Base-by-base conservation (phyloP, 1,284 basidiomycete species). In the Moesziomyces antarcticus region DNA sequence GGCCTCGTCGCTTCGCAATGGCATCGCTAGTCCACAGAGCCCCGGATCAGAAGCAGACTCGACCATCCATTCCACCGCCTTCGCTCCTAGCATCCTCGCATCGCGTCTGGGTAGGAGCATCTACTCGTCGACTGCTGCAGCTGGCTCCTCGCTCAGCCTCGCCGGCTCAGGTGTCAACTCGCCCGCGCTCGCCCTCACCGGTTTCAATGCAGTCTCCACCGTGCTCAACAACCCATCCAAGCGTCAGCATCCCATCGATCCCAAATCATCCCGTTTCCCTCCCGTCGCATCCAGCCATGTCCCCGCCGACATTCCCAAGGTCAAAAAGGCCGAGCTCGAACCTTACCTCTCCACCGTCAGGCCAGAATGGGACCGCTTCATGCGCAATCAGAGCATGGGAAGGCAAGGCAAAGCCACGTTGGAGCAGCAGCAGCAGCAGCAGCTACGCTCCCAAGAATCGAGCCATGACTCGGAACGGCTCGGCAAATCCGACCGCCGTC, bases 161-260 rank as follows among this genome's bases (percentile, higher is more conserved):
- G 43, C 66, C 3, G 71, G 55, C 30, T 66, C 66, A 6, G 71
- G 71, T 25, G 61, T 56, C 58, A 66, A 61, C 35, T 69, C 71
- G 5, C 71, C 71, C 18, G 43, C 47, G 4, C 25, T 73, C 40
- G 43, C 71, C 18, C 48, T 75, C 37, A 63, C 73, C 9, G 78
- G 77, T 48, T 75, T 80, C 71, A 74, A 81, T 30, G 78, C 78
- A 5, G 63, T 81, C 22, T 81, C 80, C 9, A 79, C 81, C 14
- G 77, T 82, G 40, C 62, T 84, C 42, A 84, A 84, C 71, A 79
- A 83, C 25, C 82, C 82, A 6, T 73, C 73, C 25, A 76, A 73
- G 51, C 64, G 71, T 7, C 70, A 71, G 44, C 71, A 73, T 53
- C 80, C 81, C 25, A 84, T 84, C 61, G 75, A 83, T 30, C 75